Base-by-base conservation (phyloP, 768 basidiomycete species). In the Mycena belliarum region DNA sequence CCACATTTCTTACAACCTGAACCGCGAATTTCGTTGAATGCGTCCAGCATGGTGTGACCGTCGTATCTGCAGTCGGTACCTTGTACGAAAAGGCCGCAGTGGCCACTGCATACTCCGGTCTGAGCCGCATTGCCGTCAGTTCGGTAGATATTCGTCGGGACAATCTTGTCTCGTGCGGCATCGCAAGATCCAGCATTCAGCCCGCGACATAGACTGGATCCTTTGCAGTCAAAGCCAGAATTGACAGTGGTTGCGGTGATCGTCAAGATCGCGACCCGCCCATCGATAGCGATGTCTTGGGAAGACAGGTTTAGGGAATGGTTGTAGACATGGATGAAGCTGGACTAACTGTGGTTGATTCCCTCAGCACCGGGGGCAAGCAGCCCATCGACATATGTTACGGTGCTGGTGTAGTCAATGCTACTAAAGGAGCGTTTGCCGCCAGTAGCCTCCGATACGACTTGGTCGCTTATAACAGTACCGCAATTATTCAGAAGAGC, bases 231-330 rank as follows among this genome's bases (percentile, higher is more conserved):
- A 21, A 59, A 45, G 24, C 60, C 60, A 6, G 55, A 47, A 28
- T 51, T 47, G 1, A 55, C 54, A 10, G 32, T 40, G 18, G 49
- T n/a, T 15, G 46, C 46, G 12, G 68, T 76, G 24, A 81, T 73
- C 3, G 78, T 81, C 50, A 82, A 61, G 25, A 81, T 54, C 2
- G 73, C 72, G 16, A 78, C 74, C 21, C 71, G 68, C 47, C 80
- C 80, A 58, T 81, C 80, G 33, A 74, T 72, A 2, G 80, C 70
- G 42, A 81, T 82, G 24, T 70, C 80, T 80, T n/a, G n/a, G n/a
- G 57, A 9, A 38, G 3, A n/a, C 14, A 32, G 6, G 23, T 44
- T 35, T 18, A n/a, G 37, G 18, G 10, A 24, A 15, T 33, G 11
- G 25, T 24, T 42, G 43, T 6, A 41, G 20, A 26, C 24, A 24